Percentiles rank a stretch among this genome's conserved stretches.
Conservation (phyloP, 139 green algal species). For the Picochlorum sp. region DNA sequence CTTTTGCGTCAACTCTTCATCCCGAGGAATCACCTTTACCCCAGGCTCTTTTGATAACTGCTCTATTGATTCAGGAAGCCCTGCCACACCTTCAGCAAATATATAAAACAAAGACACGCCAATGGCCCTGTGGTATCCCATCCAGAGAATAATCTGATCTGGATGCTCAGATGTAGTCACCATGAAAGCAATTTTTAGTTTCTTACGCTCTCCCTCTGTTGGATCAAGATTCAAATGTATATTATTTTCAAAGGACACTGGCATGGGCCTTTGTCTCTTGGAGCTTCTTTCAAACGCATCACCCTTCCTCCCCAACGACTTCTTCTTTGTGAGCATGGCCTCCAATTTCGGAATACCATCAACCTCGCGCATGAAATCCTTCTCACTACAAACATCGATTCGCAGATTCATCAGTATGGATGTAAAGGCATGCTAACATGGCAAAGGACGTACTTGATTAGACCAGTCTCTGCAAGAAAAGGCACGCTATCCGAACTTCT, state of each 20-base stretch:
- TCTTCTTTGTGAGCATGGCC: neutral
- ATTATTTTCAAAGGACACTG: neutral
- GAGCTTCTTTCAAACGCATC: neutral
- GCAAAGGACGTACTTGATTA: neutral
- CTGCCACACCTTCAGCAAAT: constrained; percentile 48
- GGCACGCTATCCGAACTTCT: neutral
- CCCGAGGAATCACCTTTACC: constrained; percentile 36
- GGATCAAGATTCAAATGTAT: neutral
- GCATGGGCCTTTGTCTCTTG: neutral
- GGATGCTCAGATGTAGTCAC: constrained; percentile 44
- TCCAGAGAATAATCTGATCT: constrained; percentile 45
- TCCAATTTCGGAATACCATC: constrained; percentile 17
- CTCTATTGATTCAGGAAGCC: constrained; percentile 6
- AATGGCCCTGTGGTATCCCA: constrained; percentile 42
- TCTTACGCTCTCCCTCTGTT: neutral
- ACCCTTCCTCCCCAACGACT: neutral
- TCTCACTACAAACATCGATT: constrained; percentile 4
- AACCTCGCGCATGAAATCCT: constrained; percentile 15
- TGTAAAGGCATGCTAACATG: neutral
- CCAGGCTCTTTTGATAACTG: constrained; percentile 25
- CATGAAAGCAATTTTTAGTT: constrained; percentile 46
- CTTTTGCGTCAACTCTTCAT: constrained; percentile 33
- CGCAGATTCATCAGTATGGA: neutral
- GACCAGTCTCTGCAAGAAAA: neutral
- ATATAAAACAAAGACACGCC: constrained; percentile 53